phyloP scores from a whole-genome alignment of 2,329 filamentous ascomycete species.

The Cryphonectria carpinicola region DNA sequence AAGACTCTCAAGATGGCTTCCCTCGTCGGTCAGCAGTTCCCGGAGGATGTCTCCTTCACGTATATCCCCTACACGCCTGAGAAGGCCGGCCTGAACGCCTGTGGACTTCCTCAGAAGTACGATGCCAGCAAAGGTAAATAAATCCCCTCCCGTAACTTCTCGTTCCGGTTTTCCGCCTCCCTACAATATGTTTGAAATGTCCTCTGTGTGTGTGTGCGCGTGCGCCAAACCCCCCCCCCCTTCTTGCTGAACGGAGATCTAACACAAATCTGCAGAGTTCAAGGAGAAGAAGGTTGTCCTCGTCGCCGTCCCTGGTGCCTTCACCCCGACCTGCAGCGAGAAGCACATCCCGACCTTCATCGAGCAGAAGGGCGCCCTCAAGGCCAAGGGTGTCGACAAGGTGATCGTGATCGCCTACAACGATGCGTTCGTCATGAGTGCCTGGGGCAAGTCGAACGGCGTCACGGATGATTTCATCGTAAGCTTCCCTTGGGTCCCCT shows the following conservation, averaged over 20 bases:
- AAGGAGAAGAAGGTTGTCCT: slow-evolving; percentile 60
- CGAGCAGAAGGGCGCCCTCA: slow-evolving; percentile 69
- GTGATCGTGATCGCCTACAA: slow-evolving; percentile 84
- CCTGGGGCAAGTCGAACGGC: slow-evolving; percentile 87
- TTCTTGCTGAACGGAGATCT: slow-evolving; percentile 12
- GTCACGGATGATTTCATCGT: slow-evolving; percentile 70
- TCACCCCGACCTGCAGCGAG: slow-evolving; percentile 85
- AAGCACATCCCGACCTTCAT: slow-evolving; percentile 83
- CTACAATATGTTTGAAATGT: neutral
- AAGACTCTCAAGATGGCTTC: slow-evolving; percentile 47
- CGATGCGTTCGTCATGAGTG: slow-evolving; percentile 85
- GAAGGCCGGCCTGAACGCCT: slow-evolving; percentile 69
- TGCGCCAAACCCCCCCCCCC: no score
- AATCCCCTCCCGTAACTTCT: neutral
- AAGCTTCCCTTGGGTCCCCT: slow-evolving; percentile 33
- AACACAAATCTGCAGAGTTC: slow-evolving; percentile 48
- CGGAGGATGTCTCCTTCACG: slow-evolving; percentile 77
- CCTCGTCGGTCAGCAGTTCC: slow-evolving; percentile 78
- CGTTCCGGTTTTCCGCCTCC: neutral
- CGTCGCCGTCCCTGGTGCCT: slow-evolving; percentile 68
- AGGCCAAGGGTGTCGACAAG: slow-evolving; percentile 80
- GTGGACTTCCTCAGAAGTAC: slow-evolving; percentile 78
- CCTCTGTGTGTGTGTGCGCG: neutral
- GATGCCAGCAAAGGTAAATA: slow-evolving; percentile 72
- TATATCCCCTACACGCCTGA: slow-evolving; percentile 80